Evolutionary conservation across 352 stramenopile genomes (phyloP).

Genomic region (Peronospora farinosa): DNA sequence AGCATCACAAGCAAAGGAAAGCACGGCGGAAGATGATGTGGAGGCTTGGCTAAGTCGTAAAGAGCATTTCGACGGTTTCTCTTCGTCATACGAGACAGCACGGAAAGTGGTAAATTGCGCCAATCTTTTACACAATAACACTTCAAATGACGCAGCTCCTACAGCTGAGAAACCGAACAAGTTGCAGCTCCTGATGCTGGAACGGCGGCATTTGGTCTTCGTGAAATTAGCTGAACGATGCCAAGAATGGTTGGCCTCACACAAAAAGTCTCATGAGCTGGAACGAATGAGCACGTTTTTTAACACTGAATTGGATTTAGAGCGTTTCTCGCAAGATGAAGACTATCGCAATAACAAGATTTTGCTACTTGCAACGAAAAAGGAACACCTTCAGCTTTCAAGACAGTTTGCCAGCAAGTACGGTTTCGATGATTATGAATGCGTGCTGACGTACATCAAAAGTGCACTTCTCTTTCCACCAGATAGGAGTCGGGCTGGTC

Average conservation of each 20-base stretch:
- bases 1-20: slow-evolving; percentile 22
- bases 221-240: slow-evolving; percentile 39
- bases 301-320: slow-evolving; percentile 49
- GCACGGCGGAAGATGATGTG: slow-evolving; percentile 2
- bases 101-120: slow-evolving; percentile 3
- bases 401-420: slow-evolving; percentile 66
- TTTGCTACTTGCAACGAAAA: slow-evolving; percentile 41
- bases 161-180: slow-evolving; percentile 1
- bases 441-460: slow-evolving; percentile 58
- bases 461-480: slow-evolving; percentile 28
- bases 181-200: slow-evolving; percentile 2
- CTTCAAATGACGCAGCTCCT: background rate
- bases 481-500: slow-evolving; percentile 8
- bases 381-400: slow-evolving; percentile 40
- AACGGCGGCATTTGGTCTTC: slow-evolving; percentile 23
- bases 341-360: slow-evolving; percentile 48
- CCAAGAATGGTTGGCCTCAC: slow-evolving; percentile 38
- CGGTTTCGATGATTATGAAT: slow-evolving; percentile 52
- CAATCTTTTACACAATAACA: slow-evolving; percentile 1
- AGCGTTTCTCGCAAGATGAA: slow-evolving; percentile 43
- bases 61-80: slow-evolving; percentile 22
- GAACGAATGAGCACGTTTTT: slow-evolving; percentile 61
- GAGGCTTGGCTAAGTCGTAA: slow-evolving; percentile 12
- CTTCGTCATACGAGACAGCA: slow-evolving; percentile 24
- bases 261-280: slow-evolving; percentile 54